Evolutionary conservation across 805 yeast species (phyloP).

Genomic region (Candida vartiovaarae): DNA sequence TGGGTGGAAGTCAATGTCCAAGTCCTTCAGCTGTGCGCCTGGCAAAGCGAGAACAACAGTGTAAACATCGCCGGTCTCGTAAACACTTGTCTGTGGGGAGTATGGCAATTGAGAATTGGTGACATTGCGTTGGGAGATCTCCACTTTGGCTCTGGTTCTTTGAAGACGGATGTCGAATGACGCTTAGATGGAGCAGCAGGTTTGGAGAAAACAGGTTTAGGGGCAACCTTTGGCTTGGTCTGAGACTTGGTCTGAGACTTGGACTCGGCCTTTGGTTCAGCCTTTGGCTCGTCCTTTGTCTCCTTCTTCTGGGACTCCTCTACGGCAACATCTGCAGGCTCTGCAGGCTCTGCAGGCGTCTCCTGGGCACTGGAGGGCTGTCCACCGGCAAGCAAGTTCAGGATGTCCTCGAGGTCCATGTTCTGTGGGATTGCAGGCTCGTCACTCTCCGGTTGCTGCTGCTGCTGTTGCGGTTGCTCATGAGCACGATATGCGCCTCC

Average conservation of each 20-base stretch:
- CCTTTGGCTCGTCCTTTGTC: slow-evolving; percentile 6
- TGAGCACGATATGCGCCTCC: background rate
- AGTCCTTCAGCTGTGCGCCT: slow-evolving; percentile 48
- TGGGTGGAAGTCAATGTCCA: slow-evolving; percentile 54
- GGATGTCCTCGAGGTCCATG: slow-evolving; percentile 6
- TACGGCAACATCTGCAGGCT: background rate
- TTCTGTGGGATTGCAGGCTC: slow-evolving; percentile 1
- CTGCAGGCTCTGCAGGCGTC: background rate
- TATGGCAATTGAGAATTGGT: slow-evolving; percentile 35
- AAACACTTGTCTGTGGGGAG: slow-evolving; percentile 54
- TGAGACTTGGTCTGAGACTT: too few species aligned
- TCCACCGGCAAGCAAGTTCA: slow-evolving; percentile 5
- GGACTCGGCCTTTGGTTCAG: background rate
- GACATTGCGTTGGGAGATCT: slow-evolving; percentile 21
- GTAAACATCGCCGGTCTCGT: slow-evolving; percentile 40
- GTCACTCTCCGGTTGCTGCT: background rate
- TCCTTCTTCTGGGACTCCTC: background rate
- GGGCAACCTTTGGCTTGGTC: background rate
- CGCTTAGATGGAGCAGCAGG: slow-evolving; percentile 8
- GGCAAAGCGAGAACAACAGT: slow-evolving; percentile 46
- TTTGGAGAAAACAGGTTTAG: background rate
- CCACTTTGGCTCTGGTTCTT: slow-evolving; percentile 24
- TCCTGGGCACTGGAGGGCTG: background rate
- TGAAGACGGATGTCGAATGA: slow-evolving; percentile 15
- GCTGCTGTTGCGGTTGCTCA: slow-evolving; percentile 1